These are phyloP conservation scores for Fonsecaea pugnacius DNA, from an alignment of 2,329 filamentous ascomycete genomes.

Conservation along the genomic window DNA sequence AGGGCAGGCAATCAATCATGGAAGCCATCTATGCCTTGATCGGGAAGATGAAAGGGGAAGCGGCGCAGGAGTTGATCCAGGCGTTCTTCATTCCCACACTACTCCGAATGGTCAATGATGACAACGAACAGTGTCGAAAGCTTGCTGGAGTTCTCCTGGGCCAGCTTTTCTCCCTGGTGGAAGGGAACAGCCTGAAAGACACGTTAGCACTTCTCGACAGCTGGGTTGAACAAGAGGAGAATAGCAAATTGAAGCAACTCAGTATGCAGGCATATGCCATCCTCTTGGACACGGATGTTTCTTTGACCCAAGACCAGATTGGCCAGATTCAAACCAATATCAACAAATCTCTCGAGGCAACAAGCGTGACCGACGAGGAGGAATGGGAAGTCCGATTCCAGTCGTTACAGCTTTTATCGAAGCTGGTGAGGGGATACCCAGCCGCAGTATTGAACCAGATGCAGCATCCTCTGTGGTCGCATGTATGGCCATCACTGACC, in stretches of 20 bases:
- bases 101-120: slow-evolving; percentile 84
- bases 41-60: slow-evolving; percentile 78
- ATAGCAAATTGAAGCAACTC: slow-evolving; percentile 70
- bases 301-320: slow-evolving; percentile 59
- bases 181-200: slow-evolving; percentile 70
- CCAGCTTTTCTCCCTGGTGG: slow-evolving; percentile 77
- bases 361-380: slow-evolving; percentile 51
- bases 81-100: slow-evolving; percentile 86
- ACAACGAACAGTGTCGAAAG: slow-evolving; percentile 80
- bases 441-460: slow-evolving; percentile 64
- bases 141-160: slow-evolving; percentile 80
- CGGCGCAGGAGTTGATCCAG: slow-evolving; percentile 78
- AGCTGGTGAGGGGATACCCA: slow-evolving; percentile 70
- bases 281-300: slow-evolving; percentile 74
- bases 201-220: slow-evolving; percentile 72
- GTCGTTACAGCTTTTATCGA: slow-evolving; percentile 69
- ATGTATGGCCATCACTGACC: slow-evolving; percentile 69
- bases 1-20: slow-evolving; percentile 89
- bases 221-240: slow-evolving; percentile 78
- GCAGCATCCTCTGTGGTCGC: slow-evolving; percentile 70
- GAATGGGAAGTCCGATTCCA: slow-evolving; percentile 73
- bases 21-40: slow-evolving; percentile 87
- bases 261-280: slow-evolving; percentile 80
- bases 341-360: slow-evolving; percentile 13
- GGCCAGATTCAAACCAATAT: slow-evolving; percentile 23